A percentile compares a stretch with the other conserved stretches of the same genome.
phyloP scores from a whole-genome alignment of 768 basidiomycete species.

The Glaciozyma martinii region DNA sequence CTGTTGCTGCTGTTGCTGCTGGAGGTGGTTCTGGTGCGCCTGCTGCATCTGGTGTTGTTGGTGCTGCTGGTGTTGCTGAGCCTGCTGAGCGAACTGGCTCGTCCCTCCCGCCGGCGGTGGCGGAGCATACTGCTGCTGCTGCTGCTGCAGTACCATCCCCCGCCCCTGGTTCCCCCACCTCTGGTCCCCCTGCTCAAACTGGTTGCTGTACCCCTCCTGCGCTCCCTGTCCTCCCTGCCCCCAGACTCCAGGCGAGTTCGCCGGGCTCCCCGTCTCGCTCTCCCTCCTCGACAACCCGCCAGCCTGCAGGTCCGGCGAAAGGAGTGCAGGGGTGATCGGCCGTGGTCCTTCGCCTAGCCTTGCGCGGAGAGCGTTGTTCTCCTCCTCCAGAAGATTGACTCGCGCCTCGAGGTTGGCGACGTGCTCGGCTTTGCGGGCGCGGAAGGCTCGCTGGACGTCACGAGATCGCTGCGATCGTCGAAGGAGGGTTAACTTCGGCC shows the following conservation, averaged over 20 bases:
- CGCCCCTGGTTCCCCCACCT: not conserved
- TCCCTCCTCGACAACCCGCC: not conserved
- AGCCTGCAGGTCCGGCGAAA: not conserved
- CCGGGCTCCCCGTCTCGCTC: not conserved
- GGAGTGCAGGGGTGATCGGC: not conserved
- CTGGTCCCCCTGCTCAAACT: not conserved
- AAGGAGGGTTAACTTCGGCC: not conserved
- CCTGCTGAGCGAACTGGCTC: no score
- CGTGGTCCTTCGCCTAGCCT: conserved; percentile 45
- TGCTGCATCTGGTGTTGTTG: no score
- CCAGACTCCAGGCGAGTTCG: no score
- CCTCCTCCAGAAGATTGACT: conserved; percentile 72
- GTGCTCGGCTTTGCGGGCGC: conserved; percentile 78
- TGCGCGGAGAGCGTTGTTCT: conserved; percentile 64
- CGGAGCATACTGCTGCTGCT: not conserved
- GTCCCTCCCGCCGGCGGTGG: not conserved
- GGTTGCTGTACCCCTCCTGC: not conserved
- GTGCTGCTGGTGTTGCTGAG: no score
- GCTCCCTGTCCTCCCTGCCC: no score
- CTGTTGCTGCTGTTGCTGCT: no score
- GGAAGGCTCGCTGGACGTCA: conserved; percentile 81
- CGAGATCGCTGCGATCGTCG: conserved; percentile 43
- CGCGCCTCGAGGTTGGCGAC: conserved; percentile 71
- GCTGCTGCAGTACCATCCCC: not conserved
- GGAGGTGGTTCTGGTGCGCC: no score